Evolutionary conservation across 2,329 filamentous ascomycete genomes (phyloP).

Genomic region (Colletotrichum theobromicola): DNA sequence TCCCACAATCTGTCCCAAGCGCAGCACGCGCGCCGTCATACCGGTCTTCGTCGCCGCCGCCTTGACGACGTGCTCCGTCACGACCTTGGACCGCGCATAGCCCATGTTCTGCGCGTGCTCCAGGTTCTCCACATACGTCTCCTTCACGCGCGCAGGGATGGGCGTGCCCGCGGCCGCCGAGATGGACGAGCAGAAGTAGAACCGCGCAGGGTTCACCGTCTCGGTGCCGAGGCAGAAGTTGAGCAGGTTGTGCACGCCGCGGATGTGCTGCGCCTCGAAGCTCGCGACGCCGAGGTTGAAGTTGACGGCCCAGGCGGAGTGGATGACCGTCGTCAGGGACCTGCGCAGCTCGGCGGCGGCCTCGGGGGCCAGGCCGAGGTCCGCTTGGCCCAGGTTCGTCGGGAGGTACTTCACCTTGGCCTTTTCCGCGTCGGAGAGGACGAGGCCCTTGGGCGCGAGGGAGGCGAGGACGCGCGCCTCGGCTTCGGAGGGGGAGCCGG

Average conservation of each 20-base stretch:
- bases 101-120: conserved; percentile 52
- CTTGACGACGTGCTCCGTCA: conserved; percentile 49
- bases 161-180: conserved; percentile 44
- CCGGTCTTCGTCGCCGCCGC: conserved; percentile 32
- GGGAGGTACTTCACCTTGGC: conserved; percentile 42
- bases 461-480: conserved; percentile 32
- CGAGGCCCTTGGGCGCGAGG: conserved; percentile 36
- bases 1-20: conserved; percentile 51
- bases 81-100: conserved; percentile 55
- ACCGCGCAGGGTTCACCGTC: conserved; percentile 36
- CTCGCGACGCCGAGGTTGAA: conserved; percentile 54
- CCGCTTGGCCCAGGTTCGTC: conserved; percentile 42
- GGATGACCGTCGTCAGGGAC: conserved; percentile 48
- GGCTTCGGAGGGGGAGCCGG: conserved; percentile 36
- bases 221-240: conserved; percentile 40
- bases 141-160: conserved; percentile 36
- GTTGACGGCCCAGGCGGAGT: conserved; percentile 60
- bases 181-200: conserved; percentile 52
- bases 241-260: conserved; percentile 50
- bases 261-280: conserved; percentile 52
- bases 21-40: conserved; percentile 39
- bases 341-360: conserved; percentile 29
- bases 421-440: conserved; percentile 36
- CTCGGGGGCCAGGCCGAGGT: conserved; percentile 41
- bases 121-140: conserved; percentile 38